Base-by-base conservation (phyloP, 2,329 filamentous ascomycete genomes). In the Cytospora piceae region DNA sequence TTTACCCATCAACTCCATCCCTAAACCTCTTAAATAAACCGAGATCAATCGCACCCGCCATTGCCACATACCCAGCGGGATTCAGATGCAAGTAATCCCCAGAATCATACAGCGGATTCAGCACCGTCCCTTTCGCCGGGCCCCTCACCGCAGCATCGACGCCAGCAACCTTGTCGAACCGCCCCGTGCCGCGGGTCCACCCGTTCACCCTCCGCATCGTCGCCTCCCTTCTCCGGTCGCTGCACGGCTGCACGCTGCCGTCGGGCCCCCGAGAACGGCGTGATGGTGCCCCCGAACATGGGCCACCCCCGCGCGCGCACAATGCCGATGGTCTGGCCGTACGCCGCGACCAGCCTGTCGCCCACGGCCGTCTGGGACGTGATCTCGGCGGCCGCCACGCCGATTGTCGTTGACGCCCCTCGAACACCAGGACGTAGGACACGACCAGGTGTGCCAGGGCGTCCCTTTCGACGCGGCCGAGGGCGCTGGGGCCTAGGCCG, bases 341-440 rank as follows among this genome's bases (percentile, higher is more conserved):
- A 88, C 1, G 84, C 86, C 8, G 79, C 77, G 34, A 85, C 79
- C 0, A 90, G 73, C 3, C 77, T 70, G 52, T 82, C 78, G 34
- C 80, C 83, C 0, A 86, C 75, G 2, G 71, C 69, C 0, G 70
- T 68, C 70, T 88, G 86, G 0, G 79, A 75, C 0, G 72, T 73
- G 0, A 73, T 58, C 8, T 80, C 80, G 0, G 80, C 69, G 0
- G 73, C 72, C 0, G 83, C 82, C 0, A 77, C 80, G 46, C 87
- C 87, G 66, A 90, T n/a, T 87, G 71, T 90, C 87, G 71, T 89
- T 89, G 46, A 90, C 84, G 22, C n/a, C 87, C 87, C 71, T 87
- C 83, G 73, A 85, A 89, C 32, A 90, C 74, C 72, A 90, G 78
- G 37, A 81, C 83, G 72, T 85, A 88, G 49, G 77, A 74, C 8